Evolutionary conservation across 2,329 filamentous ascomycete genomes (phyloP), one percentile per base, ranked within the genome.

Genomic region (Cercospora sp.): DNA sequence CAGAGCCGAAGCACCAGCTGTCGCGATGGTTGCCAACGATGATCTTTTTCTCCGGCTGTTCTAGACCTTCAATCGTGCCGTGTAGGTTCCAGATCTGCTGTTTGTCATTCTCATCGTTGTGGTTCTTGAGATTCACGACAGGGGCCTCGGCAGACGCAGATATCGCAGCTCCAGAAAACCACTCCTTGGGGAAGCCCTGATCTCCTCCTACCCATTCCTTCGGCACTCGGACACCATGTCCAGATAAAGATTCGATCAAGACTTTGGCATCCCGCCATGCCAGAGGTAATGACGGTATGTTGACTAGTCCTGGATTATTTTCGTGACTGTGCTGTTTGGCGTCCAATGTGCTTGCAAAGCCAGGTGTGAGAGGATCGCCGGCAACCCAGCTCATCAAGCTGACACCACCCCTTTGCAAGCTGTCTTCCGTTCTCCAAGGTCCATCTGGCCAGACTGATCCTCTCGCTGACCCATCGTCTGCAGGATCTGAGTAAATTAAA

Each of bases 21-120:
- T 99, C 95, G 21, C 95, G 92, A 77, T 97, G 94, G 79, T 94
- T 97, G 62, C 95, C 95, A 65, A 99, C 86, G 66, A 97, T 90
- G 76, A 98, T 89, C 66, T 90, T 91, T 80, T 97, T 94, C 69
- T 91, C 87, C 1, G 85, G 85, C 77, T 95, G 90, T 80, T 98
- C 95, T 66, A 92, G 84, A n/a, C 95, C 95, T 12, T 85, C 82
- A 62, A 99, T 94, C 65, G 89, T 87, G 34, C 92, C 94, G 75
- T 97, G 89, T 0, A 98, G 88, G 76, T 99, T 99, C 87, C 92
- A 97, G 69, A 99, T 95, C 5, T 90, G 88, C 79, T 97, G 92
- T 77, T 91, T 85, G 67, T 91, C 87, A 12, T 89, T 86, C 77
- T 97, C 93, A 73, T 97, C 93, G 77, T 97, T 93, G 68, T 93